Percentiles rank a stretch among this genome's conserved stretches.
phyloP scores from a whole-genome alignment of 768 basidiomycete genomes.

The Hypholoma sublateritium region DNA sequence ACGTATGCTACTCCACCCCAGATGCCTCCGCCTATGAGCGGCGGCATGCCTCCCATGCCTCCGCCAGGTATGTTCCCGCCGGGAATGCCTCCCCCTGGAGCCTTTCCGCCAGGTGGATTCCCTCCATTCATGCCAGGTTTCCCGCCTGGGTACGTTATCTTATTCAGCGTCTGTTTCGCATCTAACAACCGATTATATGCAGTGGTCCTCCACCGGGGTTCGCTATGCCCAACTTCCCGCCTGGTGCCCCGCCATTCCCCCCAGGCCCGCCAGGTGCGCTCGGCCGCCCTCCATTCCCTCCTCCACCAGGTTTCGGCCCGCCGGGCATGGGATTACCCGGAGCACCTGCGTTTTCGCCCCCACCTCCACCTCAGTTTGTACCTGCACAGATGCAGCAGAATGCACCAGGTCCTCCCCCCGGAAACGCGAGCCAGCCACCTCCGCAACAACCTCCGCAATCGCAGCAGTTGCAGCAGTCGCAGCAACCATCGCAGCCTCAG shows the following conservation, averaged over 20 bases:
- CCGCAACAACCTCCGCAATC: conserved; percentile 5
- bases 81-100: conserved; percentile 41
- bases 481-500: background rate
- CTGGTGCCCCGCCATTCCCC: conserved; percentile 25
- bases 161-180: conserved; percentile 11
- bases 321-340: conserved; percentile 1
- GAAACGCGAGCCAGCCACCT: conserved; percentile 14
- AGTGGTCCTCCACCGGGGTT: conserved; percentile 19
- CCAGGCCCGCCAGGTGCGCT: conserved; percentile 22
- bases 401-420: background rate
- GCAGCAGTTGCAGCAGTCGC: background rate
- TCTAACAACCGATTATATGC: conserved; percentile 10
- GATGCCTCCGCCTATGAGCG: conserved; percentile 30
- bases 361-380: conserved; percentile 22
- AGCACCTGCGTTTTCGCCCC: conserved; percentile 15
- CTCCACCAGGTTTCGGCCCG: conserved; percentile 2
- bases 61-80: conserved; percentile 30
- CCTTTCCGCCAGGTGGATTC: conserved; percentile 34
- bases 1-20: conserved; percentile 57
- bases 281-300: conserved; percentile 10
- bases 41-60: conserved; percentile 29
- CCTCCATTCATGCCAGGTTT: conserved; percentile 54
- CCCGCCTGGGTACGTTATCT: conserved; percentile 51
- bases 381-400: conserved; percentile 16
- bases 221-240: conserved; percentile 20